These are phyloP conservation scores for Arthrinium phaeospermum DNA, from an alignment of 2,329 filamentous ascomycete species.

Conservation along the genomic window DNA sequence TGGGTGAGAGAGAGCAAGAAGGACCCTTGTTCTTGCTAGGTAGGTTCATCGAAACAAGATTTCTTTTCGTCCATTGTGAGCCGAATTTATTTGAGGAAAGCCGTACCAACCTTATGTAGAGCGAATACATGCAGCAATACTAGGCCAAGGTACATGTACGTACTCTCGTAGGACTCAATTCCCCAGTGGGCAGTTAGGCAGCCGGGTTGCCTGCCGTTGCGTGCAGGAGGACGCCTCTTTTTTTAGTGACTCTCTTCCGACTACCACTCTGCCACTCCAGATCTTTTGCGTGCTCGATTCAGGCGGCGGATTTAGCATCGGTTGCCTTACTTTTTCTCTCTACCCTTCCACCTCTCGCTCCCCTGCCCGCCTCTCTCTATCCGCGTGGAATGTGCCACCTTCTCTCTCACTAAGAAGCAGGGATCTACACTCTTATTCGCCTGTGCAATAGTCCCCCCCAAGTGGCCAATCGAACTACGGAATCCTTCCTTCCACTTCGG, in stretches of 20 bases:
- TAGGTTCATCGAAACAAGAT: conserved; percentile 12
- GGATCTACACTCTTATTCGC: conserved; percentile 1
- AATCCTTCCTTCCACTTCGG: background rate
- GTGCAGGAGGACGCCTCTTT: background rate
- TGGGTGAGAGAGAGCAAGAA: background rate
- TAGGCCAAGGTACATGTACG: background rate
- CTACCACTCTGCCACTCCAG: background rate
- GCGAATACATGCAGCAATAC: background rate
- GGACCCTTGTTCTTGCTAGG: conserved; percentile 4
- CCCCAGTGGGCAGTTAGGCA: background rate
- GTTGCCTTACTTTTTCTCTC: conserved; percentile 10
- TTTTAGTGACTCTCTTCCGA: conserved; percentile 3
- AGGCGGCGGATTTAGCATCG: background rate
- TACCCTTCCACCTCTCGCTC: background rate
- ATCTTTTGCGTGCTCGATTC: background rate
- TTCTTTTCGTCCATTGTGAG: background rate
- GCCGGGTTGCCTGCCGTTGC: background rate
- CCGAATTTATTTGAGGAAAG: background rate
- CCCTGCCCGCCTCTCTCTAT: background rate
- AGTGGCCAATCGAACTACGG: background rate
- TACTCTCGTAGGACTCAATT: background rate
- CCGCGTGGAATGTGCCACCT: conserved; percentile 5
- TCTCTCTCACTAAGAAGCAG: background rate
- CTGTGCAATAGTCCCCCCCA: background rate
- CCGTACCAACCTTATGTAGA: background rate